Evolutionary conservation across 177 flowering plant species (phyloP), one percentile per base, ranked within the genome.

Genomic region (Vitis hybrid): DNA sequence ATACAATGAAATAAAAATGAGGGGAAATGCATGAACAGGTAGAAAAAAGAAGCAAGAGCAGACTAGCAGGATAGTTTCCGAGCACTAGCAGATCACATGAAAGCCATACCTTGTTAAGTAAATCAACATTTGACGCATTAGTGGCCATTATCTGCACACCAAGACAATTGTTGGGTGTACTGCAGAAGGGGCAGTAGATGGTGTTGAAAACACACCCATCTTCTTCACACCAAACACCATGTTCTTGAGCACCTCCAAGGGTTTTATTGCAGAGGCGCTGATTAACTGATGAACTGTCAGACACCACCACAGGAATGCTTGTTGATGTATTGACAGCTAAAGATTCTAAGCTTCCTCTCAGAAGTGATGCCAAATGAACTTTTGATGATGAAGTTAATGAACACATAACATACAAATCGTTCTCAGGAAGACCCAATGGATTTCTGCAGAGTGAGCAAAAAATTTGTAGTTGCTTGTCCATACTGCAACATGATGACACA

Each of bases 201-300:
- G 82, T 72, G 39, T 79, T 84, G 76, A 82, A 94, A 6, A 92
- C 98, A 72, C 97, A 94, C 2, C 98, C 98, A 83, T 94, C 98
- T 78, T 87, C 85, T 75, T 86, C 82, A 77, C 85, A 85, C 97
- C 98, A 94, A 70, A 84, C 71, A 39, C 87, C 97, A 70, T 83
- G 80, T 33, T 72, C 78, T 49, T 69, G 72, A 67, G 31, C 73
- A 67, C 68, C 72, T 60, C 75, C 78, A 55, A 14, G 45, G 33
- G 62, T 60, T 56, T 79, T 76, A 50, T 72, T 74, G 50, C 55
- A 78, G 45, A 94, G 76, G 16, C 74, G 73, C 70, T 76, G 81
- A 79, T 88, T 71, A 64, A 94, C 79, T 33, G 83, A 86, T 71
- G 81, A 79, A 52, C 69, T 31, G 11, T 92, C 93, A 51, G 85